phyloP scores from a whole-genome alignment of 2,329 filamentous ascomycete genomes.

The Diaporthe longicolla region DNA sequence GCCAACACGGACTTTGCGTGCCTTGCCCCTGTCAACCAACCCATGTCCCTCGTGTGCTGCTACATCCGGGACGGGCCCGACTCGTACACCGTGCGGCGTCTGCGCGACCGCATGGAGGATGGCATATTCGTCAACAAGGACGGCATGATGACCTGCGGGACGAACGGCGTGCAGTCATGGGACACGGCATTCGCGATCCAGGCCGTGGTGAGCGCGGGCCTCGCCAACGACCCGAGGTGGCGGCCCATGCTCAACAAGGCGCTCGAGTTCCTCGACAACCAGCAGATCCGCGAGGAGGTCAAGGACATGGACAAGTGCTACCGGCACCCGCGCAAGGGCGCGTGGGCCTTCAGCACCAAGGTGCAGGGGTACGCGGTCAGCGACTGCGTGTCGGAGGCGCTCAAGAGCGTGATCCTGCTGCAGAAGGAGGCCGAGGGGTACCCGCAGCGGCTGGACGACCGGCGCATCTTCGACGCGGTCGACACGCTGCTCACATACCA shows the following conservation, averaged over 20 bases:
- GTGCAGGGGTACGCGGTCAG: conserved; percentile 95
- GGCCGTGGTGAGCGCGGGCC: conserved; percentile 81
- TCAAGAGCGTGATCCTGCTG: conserved; percentile 86
- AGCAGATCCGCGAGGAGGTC: conserved; percentile 90
- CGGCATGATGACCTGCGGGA: conserved; percentile 95
- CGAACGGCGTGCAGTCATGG: conserved; percentile 98
- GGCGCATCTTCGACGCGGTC: conserved; percentile 86
- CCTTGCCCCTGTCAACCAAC: conserved; percentile 89
- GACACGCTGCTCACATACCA: conserved; percentile 94
- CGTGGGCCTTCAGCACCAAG: conserved; percentile 95
- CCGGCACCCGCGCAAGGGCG: conserved; percentile 90
- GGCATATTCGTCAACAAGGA: conserved; percentile 93
- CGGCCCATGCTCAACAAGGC: conserved; percentile 86
- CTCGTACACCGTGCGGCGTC: conserved; percentile 78
- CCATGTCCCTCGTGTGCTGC: conserved; percentile 90
- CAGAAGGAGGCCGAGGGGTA: conserved; percentile 81
- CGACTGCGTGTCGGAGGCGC: conserved; percentile 91
- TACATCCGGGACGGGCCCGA: conserved; percentile 88
- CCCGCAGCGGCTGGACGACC: conserved; percentile 79
- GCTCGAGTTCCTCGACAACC: conserved; percentile 87
- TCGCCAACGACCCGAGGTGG: conserved; percentile 84
- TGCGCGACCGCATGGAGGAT: conserved; percentile 86
- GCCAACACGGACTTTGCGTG: conserved; percentile 90
- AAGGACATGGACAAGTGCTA: conserved; percentile 85
- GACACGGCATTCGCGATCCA: conserved; percentile 94